Conservation (phyloP, 257 asterid genomes). For the Fraxinus pennsylvanica region DNA sequence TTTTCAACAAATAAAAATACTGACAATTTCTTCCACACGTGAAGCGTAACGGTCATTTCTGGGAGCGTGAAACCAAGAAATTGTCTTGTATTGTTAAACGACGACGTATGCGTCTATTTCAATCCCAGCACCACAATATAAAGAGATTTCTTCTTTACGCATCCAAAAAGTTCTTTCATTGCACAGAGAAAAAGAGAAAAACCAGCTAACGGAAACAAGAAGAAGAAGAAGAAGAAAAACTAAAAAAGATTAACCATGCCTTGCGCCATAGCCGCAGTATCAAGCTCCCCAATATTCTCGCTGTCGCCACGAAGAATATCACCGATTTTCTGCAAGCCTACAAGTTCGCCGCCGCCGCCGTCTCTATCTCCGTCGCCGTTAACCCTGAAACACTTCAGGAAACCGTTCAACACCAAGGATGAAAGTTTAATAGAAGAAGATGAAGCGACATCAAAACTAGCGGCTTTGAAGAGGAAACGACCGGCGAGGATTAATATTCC, state of each 20-base stretch:
- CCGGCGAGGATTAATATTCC: constrained; percentile 67
- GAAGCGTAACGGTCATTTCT: background rate
- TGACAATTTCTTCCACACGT: background rate
- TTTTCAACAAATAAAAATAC: background rate
- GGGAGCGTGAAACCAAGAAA: constrained; percentile 23
- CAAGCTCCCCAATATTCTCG: constrained; percentile 59
- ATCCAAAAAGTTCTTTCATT: constrained; percentile 16
- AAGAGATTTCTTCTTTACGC: constrained; percentile 3
- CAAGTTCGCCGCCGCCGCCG: constrained; percentile 42
- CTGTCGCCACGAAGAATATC: constrained; percentile 48
- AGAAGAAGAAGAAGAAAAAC: background rate
- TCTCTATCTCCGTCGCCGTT: constrained; percentile 40
- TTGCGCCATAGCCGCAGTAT: constrained; percentile 45
- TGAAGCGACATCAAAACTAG: constrained; percentile 23
- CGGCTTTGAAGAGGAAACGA: constrained; percentile 69
- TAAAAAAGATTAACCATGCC: constrained; percentile 38
- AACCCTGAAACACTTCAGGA: constrained; percentile 26
- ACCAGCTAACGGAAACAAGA: constrained; percentile 1
- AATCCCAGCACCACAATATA: constrained; percentile 25
- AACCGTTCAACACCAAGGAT: constrained; percentile 19
- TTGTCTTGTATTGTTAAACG: constrained; percentile 21
- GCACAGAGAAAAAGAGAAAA: background rate
- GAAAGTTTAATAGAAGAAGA: constrained; percentile 23
- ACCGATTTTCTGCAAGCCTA: constrained; percentile 52
- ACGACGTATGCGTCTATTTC: constrained; percentile 22